A percentile compares a stretch with the other conserved stretches of the same genome.
Evolutionary conservation across 2,329 filamentous ascomycete genomes (phyloP).

Genomic region (Colletotrichum magnum): DNA sequence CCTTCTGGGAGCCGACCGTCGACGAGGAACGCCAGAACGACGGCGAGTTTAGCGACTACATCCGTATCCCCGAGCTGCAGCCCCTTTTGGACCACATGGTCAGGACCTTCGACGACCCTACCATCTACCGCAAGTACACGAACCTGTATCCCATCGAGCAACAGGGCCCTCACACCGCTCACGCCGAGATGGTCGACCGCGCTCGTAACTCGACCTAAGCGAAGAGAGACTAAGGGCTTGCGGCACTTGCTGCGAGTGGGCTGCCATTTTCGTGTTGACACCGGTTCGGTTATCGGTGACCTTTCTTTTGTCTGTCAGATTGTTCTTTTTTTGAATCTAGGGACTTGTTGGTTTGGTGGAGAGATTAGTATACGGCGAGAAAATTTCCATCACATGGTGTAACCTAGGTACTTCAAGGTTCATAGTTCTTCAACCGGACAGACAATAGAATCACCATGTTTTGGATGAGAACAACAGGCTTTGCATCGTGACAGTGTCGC

Average conservation of each 20-base stretch:
- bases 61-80: slow-evolving; percentile 31
- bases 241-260: too few relatives aligned
- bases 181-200: slow-evolving; percentile 12
- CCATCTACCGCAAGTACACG: slow-evolving; percentile 26
- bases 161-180: neutral
- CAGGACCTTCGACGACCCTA: neutral
- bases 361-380: neutral
- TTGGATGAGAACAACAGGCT: too few relatives aligned
- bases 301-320: too few relatives aligned
- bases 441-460: too few relatives aligned
- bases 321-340: too few relatives aligned
- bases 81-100: slow-evolving; percentile 10
- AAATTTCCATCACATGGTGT: neutral
- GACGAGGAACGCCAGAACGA: slow-evolving; percentile 6
- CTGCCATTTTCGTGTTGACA: too few relatives aligned
- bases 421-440: too few relatives aligned
- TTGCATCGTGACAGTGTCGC: too few relatives aligned
- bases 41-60: slow-evolving; percentile 10
- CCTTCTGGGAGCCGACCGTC: slow-evolving; percentile 17
- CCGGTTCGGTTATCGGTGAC: too few relatives aligned
- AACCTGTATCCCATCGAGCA: slow-evolving; percentile 7
- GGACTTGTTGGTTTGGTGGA: too few relatives aligned
- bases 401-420: neutral
- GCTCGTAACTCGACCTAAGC: neutral
- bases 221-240: neutral